Base-by-base conservation (phyloP, 441 rosid species). In the Erodium moschatum region DNA sequence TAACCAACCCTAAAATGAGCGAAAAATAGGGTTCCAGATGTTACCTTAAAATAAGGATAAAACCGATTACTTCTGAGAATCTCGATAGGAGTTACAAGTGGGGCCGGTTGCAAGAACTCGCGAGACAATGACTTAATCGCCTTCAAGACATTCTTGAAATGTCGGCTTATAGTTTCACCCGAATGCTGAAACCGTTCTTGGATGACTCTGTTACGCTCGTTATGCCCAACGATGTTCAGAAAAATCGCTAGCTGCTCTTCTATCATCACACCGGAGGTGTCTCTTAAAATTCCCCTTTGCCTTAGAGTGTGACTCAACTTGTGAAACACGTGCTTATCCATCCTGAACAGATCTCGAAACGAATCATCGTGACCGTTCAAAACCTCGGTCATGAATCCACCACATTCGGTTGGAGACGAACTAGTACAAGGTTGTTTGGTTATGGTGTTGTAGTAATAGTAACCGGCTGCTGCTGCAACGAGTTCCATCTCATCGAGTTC, bases 231-330 rank as follows among this genome's bases (percentile, higher is more conserved):
- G 27, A 91, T 85, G 77, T 85, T 86, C 72, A 91, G 77, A 81
- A 91, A 89, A 67, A 91, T 91, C 13, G 90, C 91, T 54, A 91
- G 75, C 72, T 91, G 97, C 70, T 91, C 96, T 79, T 87, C 90
- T 67, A 90, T 85, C 87, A 85, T 81, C 69, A 91, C 93, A 66
- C 84, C 87, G 16, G 89, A 76, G 65, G 91, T 81, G 79, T 91
- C 96, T 15, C 85, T 84, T 24, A 89, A 68, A 84, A 86, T 52
- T 73, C 85, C 78, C 83, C 84, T 84, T 67, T 77, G 84, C 12
- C 91, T 78, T 64, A 89, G 82, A 60, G 72, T 80, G 68, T 62
- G 77, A 64, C 86, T 85, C 24, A 91, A 76, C 76, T 83, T 89
- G 74, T 72, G 86, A 73, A 91, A 91, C 64, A 89, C 87, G 74